Base-by-base conservation (phyloP, 805 yeast species). In the Candida ficus region DNA sequence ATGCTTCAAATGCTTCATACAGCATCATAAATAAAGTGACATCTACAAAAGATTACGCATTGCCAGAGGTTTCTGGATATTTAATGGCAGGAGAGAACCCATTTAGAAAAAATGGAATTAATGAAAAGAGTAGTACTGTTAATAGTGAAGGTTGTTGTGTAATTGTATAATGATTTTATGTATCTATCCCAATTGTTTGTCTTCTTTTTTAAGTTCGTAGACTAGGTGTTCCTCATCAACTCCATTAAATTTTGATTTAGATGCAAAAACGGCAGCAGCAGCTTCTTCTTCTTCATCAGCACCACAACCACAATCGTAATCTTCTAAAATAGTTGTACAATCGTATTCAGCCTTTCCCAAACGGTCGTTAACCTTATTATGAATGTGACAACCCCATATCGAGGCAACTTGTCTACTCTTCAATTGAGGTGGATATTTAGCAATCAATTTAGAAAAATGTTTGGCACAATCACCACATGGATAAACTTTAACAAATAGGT, bases 381-480 rank as follows among this genome's bases (percentile, higher is more conserved):
- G 98, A 5, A 90, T 70, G 54, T 83, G 83, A 58, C 99, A 93
- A 1, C 99, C 99, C 99, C 99, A 93, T 48, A 86, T 65, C 0
- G 96, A 88, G 1, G 99, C 98, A 4, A 77, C 74, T 46, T 79
- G 78, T 43, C 96, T 71, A 18, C 83, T 72, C 7, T 77, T 68
- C 4, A 83, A 71, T 56, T 93, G 99, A 3, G 96, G 96, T 1
- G 99, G 98, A 54, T 68, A 80, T 52, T 82, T 71, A 42, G 67
- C 56, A 42, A 93, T 63, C 48, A 91, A 64, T 56, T 75, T 64
- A 48, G 75, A 83, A 61, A 93, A 93, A 61, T 93, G 98, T 48
- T 86, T 70, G 0, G 99, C 97, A 64, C 98, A 93, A 58, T 91
- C 97, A 4, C 95, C 95, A 64, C 98, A 91, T 0, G 99, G 99